Base-by-base conservation (phyloP, 2,329 filamentous ascomycete genomes). In the Cladosporium austrohemisphaericum region DNA sequence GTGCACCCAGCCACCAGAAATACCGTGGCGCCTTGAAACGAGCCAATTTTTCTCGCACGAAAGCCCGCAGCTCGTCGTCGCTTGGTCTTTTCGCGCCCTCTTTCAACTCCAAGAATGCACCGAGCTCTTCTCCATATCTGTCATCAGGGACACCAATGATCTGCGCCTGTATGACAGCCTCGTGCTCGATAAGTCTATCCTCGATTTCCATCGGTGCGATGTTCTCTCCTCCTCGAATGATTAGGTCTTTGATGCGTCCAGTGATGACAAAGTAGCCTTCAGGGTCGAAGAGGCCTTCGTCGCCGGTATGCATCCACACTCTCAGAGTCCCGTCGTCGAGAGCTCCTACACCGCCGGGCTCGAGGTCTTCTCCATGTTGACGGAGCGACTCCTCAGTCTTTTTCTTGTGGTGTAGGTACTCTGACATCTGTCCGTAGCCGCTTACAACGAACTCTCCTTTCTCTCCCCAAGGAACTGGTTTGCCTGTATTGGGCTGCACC, bases 401-500 rank as follows among this genome's bases (percentile, higher is more conserved):
- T 61, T 82, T 80, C 33, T 79, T 78, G 66, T 89, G 89, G 60
- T 86, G 70, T 71, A 76, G 76, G 61, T 81, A 81, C 16, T 77
- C 78, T 32, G 71, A 76, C 64, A 85, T 86, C 10, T 91, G 72
- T 65, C 88, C 85, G 65, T 90, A 92, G 0, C 87, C 87, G 0
- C 83, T 79, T 35, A 90, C 87, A 64, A 85, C 89, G 18, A 92
- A 76, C 70, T 92, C 87, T 14, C 87, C 87, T 7, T 79, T 74
- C 28, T 75, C 68, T 19, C 87, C 86, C 11, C 88, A 68, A 0
- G 84, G 85, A 9, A 91, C 76, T 32, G 84, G 75, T 26, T 77
- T 73, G 13, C 44, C 44, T 5, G 33, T 37, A 16, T 47, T 47
- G 14, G 46, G 46, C 13, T 49, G 19, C 18, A 91, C 80, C 54